phyloP scores from a whole-genome alignment of 495 filamentous ascomycete genomes.

The Aspergillus nidulans region DNA sequence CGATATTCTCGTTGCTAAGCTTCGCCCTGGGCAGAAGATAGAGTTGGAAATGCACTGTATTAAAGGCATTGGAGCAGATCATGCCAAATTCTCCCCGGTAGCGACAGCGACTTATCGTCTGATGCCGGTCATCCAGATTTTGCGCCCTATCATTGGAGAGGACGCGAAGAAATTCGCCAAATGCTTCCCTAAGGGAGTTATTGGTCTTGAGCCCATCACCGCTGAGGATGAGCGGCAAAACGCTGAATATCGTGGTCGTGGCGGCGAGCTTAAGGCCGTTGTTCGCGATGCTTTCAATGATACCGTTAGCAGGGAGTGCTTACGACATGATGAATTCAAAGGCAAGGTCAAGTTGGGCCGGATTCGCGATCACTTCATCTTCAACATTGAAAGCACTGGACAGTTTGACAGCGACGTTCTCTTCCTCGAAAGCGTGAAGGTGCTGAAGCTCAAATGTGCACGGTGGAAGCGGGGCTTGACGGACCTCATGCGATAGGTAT shows the following conservation, averaged over 20 bases:
- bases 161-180: slow-evolving; percentile 85
- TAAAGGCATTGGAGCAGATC: slow-evolving; percentile 91
- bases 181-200: slow-evolving; percentile 90
- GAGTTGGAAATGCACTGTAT: slow-evolving; percentile 79
- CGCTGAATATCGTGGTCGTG: slow-evolving; percentile 67
- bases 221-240: slow-evolving; percentile 54
- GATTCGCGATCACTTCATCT: slow-evolving; percentile 93
- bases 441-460: slow-evolving; percentile 74
- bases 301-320: slow-evolving; percentile 87
- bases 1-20: slow-evolving; percentile 89
- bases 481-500: slow-evolving; percentile 46
- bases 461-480: slow-evolving; percentile 59
- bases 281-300: slow-evolving; percentile 79
- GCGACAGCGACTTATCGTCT: slow-evolving; percentile 91
- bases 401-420: slow-evolving; percentile 88
- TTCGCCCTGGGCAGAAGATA: slow-evolving; percentile 86
- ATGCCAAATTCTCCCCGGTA: slow-evolving; percentile 97
- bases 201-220: slow-evolving; percentile 70
- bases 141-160: slow-evolving; percentile 71
- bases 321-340: slow-evolving; percentile 90
- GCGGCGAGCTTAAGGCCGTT: slow-evolving; percentile 75
- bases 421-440: slow-evolving; percentile 81
- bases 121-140: slow-evolving; percentile 79
- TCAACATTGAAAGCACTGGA: slow-evolving; percentile 87
- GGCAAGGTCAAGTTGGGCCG: slow-evolving; percentile 91